phyloP scores from a whole-genome alignment of 495 filamentous ascomycete genomes.

The Echria macrotheca region DNA sequence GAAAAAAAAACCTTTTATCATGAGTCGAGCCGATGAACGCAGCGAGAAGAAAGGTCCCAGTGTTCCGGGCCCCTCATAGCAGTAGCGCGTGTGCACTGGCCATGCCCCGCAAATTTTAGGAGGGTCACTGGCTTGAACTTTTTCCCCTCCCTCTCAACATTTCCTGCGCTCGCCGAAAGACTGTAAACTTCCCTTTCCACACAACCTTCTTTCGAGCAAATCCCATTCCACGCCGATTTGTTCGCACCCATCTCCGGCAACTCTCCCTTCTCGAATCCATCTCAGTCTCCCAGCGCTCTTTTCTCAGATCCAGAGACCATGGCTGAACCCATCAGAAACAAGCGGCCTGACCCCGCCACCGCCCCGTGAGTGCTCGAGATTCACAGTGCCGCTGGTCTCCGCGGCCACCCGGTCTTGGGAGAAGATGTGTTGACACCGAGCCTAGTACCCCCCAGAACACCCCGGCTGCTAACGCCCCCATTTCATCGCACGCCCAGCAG shows the following conservation, averaged over 20 bases:
- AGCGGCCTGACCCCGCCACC: constrained; percentile 73
- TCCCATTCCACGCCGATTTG: no score
- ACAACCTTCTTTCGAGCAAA: no score
- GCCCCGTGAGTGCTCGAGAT: constrained; percentile 58
- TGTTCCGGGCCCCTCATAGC: no score
- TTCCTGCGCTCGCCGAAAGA: neutral
- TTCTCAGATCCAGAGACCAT: no score
- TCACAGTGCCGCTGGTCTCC: constrained; percentile 1
- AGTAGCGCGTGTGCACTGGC: no score
- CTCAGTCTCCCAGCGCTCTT: no score
- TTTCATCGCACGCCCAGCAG: constrained; percentile 95
- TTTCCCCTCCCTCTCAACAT: neutral
- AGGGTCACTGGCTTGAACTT: no score
- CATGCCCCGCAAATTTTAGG: neutral
- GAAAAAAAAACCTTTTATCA: no score
- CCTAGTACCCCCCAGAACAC: constrained; percentile 92
- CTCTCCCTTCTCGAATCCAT: constrained; percentile 4
- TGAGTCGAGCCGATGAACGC: no score
- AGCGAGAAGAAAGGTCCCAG: no score
- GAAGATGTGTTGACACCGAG: constrained; percentile 30
- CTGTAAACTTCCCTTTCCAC: neutral
- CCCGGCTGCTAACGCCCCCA: constrained; percentile 88
- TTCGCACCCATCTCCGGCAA: no score
- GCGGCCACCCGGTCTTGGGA: constrained; percentile 7
- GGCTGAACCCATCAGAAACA: constrained; percentile 89